phyloP scores from a whole-genome alignment of 257 asterid species.

The Penstemon barbatus region DNA sequence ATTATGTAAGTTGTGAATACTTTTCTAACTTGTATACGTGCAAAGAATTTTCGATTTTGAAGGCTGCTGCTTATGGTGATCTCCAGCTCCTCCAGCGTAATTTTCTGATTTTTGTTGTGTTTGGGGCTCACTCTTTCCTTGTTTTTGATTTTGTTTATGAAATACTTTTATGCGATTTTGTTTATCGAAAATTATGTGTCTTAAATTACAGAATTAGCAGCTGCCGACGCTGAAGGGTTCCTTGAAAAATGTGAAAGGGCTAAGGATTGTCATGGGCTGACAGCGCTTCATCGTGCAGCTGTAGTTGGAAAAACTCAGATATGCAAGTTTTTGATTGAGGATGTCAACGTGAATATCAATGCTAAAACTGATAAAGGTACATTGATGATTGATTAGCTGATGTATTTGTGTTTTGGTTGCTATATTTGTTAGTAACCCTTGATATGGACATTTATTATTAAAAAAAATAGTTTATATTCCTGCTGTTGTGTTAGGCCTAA shows the following conservation, averaged over 20 bases:
- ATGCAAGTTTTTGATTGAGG: constrained; percentile 26
- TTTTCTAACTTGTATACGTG: background rate
- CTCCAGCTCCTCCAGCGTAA: background rate
- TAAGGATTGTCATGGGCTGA: constrained; percentile 6
- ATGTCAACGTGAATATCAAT: constrained; percentile 25
- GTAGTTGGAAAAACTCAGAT: constrained; percentile 11
- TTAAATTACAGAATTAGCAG: background rate
- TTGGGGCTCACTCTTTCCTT: background rate
- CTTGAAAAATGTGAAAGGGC: background rate
- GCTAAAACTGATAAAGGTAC: background rate
- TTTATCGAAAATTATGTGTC: background rate
- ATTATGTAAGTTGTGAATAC: background rate
- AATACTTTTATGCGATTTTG: background rate
- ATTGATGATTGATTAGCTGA: background rate
- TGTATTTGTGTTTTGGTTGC: background rate
- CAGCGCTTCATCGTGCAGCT: constrained; percentile 34
- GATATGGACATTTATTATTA: no score
- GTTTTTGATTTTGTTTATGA: background rate
- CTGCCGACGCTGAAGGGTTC: background rate
- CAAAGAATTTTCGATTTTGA: background rate
- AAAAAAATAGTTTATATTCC: no score
- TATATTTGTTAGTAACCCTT: background rate
- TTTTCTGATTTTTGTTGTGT: background rate
- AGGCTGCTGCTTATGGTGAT: background rate
- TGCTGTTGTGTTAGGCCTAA: background rate